Evolutionary conservation across 2,329 filamentous ascomycete genomes (phyloP).

Genomic region (Lasiodiplodia citricola): DNA sequence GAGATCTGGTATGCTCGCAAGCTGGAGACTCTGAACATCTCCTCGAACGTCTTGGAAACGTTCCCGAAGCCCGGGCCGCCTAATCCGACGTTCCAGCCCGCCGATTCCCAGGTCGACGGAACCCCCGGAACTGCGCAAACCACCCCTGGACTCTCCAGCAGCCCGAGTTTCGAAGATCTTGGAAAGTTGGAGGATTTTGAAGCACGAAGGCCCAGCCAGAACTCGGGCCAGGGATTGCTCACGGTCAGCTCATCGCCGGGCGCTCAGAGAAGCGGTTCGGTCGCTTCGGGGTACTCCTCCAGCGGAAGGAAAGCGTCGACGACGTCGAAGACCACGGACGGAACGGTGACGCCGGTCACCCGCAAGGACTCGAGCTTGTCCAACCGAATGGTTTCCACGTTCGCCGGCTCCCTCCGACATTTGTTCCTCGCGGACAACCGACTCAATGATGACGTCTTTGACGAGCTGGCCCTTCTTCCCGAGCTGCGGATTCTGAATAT

Average conservation of each 20-base stretch:
- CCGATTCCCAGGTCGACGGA: slow-evolving; percentile 43
- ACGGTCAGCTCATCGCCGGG: slow-evolving; percentile 75
- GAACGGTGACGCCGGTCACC: slow-evolving; percentile 61
- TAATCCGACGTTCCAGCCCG: slow-evolving; percentile 23
- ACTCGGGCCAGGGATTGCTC: slow-evolving; percentile 71
- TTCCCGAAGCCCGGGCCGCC: slow-evolving; percentile 78
- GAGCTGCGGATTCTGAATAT: slow-evolving; percentile 90
- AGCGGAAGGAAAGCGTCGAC: slow-evolving; percentile 85
- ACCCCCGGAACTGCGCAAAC: slow-evolving; percentile 44
- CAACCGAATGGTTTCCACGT: slow-evolving; percentile 80
- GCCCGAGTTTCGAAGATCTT: slow-evolving; percentile 80
- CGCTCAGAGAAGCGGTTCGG: slow-evolving; percentile 76
- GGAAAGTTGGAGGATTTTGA: slow-evolving; percentile 67
- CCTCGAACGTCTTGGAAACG: slow-evolving; percentile 87
- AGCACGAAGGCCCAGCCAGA: slow-evolving; percentile 80
- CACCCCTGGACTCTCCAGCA: slow-evolving; percentile 49
- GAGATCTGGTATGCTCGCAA: slow-evolving; percentile 97
- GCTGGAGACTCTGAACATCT: slow-evolving; percentile 90
- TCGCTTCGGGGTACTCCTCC: slow-evolving; percentile 79
- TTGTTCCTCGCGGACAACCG: slow-evolving; percentile 92
- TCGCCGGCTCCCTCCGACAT: slow-evolving; percentile 82
- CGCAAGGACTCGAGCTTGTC: slow-evolving; percentile 92
- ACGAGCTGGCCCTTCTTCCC: slow-evolving; percentile 80
- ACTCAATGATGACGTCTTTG: slow-evolving; percentile 92
- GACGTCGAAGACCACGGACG: slow-evolving; percentile 69